These are phyloP conservation scores for Chloris gayana DNA, from an alignment of 176 grass and related monocot genomes.

Conservation along the genomic window DNA sequence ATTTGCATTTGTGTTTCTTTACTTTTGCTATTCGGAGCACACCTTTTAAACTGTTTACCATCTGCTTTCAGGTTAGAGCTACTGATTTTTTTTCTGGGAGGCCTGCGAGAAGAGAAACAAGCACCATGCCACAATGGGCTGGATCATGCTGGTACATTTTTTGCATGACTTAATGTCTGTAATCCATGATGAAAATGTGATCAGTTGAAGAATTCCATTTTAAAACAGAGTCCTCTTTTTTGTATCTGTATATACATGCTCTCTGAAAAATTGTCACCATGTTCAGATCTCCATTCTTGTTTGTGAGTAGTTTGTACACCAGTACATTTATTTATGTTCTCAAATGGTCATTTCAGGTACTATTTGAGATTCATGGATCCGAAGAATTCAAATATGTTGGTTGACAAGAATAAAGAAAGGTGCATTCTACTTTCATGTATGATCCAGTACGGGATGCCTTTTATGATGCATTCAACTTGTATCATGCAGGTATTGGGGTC, in stretches of 20 bases:
- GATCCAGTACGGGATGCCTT: background rate
- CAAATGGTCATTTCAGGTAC: slow-evolving; percentile 64
- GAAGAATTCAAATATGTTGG: slow-evolving; percentile 77
- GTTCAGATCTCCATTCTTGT: slow-evolving; percentile 12
- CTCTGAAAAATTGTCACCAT: background rate
- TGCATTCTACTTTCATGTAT: slow-evolving; percentile 40
- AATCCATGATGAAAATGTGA: slow-evolving; percentile 8
- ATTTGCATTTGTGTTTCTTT: slow-evolving; percentile 7
- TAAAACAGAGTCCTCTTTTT: background rate
- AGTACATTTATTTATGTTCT: slow-evolving; percentile 4
- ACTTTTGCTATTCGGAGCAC: background rate
- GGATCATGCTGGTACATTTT: slow-evolving; percentile 93
- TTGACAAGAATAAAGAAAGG: slow-evolving; percentile 96
- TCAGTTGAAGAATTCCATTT: background rate
- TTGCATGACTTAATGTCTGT: slow-evolving; percentile 15
- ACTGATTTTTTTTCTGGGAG: slow-evolving; percentile 58
- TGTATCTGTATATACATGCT: slow-evolving; percentile 12
- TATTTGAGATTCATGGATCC: slow-evolving; percentile 99
- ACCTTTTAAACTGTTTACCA: slow-evolving; percentile 17
- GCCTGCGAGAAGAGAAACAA: slow-evolving; percentile 90
- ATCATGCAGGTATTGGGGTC: slow-evolving; percentile 85
- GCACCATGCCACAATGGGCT: slow-evolving; percentile 99
- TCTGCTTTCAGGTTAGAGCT: slow-evolving; percentile 76
- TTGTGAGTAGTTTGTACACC: background rate
- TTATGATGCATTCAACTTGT: slow-evolving; percentile 27